Evolutionary conservation across 495 filamentous ascomycete species (phyloP).

Genomic region (Glonium stellatum): DNA sequence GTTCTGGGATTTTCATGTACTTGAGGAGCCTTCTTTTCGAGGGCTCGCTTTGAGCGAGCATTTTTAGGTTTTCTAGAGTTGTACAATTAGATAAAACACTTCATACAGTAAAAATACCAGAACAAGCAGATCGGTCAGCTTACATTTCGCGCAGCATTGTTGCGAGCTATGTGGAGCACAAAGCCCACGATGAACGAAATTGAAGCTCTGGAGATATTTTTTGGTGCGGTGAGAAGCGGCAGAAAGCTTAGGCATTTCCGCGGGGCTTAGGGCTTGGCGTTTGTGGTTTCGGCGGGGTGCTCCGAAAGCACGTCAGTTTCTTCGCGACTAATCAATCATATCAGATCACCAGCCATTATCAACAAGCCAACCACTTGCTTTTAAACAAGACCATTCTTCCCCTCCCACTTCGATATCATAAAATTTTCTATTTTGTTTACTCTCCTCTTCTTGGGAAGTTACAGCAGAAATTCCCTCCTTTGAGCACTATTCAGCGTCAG

Average conservation of each 20-base stretch:
- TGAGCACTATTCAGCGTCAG: background rate
- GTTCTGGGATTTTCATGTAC: constrained; percentile 78
- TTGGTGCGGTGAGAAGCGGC: too few relatives aligned
- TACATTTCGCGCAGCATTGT: constrained; percentile 48
- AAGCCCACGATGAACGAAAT: background rate
- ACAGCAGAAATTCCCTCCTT: too few relatives aligned
- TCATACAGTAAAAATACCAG: constrained; percentile 5
- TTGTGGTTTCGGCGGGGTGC: background rate
- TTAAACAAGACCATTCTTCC: background rate
- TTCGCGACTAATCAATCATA: constrained; percentile 2
- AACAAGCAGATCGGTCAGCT: constrained; percentile 19
- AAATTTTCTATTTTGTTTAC: too few relatives aligned
- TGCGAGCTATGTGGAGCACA: background rate
- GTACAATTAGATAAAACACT: constrained; percentile 18
- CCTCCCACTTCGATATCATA: background rate
- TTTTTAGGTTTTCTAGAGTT: constrained; percentile 73
- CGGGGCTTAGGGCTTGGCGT: background rate
- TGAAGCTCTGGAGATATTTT: too few relatives aligned
- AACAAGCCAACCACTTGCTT: background rate
- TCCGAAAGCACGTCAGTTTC: constrained; percentile 3
- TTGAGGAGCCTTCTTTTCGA: constrained; percentile 88
- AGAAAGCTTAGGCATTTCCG: background rate
- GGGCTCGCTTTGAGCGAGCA: constrained; percentile 85
- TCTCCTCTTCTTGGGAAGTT: too few relatives aligned
- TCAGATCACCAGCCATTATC: constrained; percentile 3